A percentile compares a stretch with the other conserved stretches of the same genome.
These are phyloP conservation scores for Ilex paraguariensis DNA, from an alignment of 305 asterid genomes.

Conservation along the genomic window DNA sequence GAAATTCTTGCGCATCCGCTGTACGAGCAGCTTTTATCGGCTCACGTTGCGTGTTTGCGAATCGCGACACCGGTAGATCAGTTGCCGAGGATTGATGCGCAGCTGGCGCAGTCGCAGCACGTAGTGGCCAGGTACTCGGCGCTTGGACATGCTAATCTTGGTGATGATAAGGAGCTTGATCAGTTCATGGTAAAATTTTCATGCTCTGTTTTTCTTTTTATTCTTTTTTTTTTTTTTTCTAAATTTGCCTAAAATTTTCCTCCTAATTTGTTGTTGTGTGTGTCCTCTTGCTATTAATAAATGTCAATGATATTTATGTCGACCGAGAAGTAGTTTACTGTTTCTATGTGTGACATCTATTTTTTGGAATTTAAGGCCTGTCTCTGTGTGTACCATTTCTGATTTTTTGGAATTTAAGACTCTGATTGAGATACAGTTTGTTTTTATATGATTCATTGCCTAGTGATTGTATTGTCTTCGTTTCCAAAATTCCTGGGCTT, in stretches of 20 bases:
- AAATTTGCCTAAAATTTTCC: neutral
- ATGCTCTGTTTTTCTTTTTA: neutral
- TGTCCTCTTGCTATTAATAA: too few species aligned
- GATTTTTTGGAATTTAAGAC: too few species aligned
- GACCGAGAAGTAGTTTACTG: too few species aligned
- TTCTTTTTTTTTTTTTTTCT: constrained; percentile 3
- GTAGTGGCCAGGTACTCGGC: constrained; percentile 39
- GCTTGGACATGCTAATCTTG: constrained; percentile 32
- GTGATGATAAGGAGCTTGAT: constrained; percentile 39
- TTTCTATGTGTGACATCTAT: too few species aligned
- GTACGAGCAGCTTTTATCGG: constrained; percentile 81
- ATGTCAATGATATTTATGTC: too few species aligned
- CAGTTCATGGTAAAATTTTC: constrained; percentile 38
- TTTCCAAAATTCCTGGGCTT: too few species aligned
- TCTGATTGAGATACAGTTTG: too few species aligned
- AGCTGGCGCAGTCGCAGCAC: constrained; percentile 46
- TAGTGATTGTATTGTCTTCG: too few species aligned
- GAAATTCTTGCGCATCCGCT: constrained; percentile 48
- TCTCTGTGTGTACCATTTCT: too few species aligned
- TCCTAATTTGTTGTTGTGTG: too few species aligned
- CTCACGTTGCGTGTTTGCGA: constrained; percentile 89
- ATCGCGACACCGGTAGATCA: constrained; percentile 98
- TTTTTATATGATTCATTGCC: too few species aligned
- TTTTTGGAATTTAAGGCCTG: too few species aligned
- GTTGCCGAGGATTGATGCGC: constrained; percentile 83